Evolutionary conservation across 345 rosid species (phyloP), one percentile per base, ranked within the genome.

Genomic region (Euclidium syriacum): DNA sequence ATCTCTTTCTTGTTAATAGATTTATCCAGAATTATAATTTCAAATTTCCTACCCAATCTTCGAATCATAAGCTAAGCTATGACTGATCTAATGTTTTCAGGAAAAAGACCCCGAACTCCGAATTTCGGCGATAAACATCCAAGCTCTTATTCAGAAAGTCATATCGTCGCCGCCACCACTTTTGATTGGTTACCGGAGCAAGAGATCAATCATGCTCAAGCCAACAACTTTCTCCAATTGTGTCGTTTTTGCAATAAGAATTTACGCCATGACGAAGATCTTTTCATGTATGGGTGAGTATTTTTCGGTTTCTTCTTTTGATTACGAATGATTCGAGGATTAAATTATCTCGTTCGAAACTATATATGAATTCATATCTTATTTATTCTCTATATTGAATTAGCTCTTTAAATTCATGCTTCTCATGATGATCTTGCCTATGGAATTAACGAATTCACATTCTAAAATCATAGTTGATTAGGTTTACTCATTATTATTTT

Each of bases 251-350:
- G 72, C 26, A 67, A 29, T 6, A 58, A 23, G 11, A 39, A 23
- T 1, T 10, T 67, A 2, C 38, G 39, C 49, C 65, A 29, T 20
- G 24, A 30, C 14, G 16, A 58, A 5, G 43, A 49, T 5, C 9
- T 67, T 38, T 67, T 18, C 65, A 67, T 67, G 72, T 67, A 67
- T 19, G 72, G 65, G 65, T 67, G 6, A 57, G 72, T 56, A 4
- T 0, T 30, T 33, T 53, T n/a, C 0, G 1, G 1, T 16, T 29
- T 15, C 23, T 41, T 18, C 22, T 36, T 2, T n/a, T 49, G 25
- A 32, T 4, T 25, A 16, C 4, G 36, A 25, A 22, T 29, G n/a
- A n/a, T n/a, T n/a, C n/a, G n/a, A n/a, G n/a, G n/a, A n/a, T n/a
- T n/a, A n/a, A n/a, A n/a, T n/a, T n/a, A n/a, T n/a, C n/a, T n/a